These are phyloP conservation scores for Athelia sp. DNA, from an alignment of 1,284 basidiomycete genomes.

Conservation along the genomic window DNA sequence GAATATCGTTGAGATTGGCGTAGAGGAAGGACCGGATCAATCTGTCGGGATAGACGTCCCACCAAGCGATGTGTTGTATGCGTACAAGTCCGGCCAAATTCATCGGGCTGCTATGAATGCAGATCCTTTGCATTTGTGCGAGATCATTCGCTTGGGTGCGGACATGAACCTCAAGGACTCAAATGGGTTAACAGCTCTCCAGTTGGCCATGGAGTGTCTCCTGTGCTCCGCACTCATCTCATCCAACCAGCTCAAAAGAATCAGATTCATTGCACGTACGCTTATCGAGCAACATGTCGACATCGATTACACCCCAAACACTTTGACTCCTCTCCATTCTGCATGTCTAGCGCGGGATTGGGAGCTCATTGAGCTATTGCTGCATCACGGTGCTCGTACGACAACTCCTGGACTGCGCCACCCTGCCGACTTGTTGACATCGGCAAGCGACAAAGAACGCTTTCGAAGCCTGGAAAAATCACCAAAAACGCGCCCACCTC, in stretches of 20 bases:
- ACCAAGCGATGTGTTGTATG: not conserved
- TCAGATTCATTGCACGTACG: constrained; percentile 7
- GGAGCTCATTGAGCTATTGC: constrained; percentile 7
- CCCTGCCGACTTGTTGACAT: not conserved
- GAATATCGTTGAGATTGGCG: not conserved
- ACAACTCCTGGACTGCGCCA: not conserved
- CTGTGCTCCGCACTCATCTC: not conserved
- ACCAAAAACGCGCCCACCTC: not conserved
- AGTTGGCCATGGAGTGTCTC: not conserved
- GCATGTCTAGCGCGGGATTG: constrained; percentile 1
- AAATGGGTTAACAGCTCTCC: not conserved
- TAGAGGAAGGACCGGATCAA: not conserved
- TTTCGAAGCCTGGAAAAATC: not conserved
- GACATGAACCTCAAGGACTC: not conserved
- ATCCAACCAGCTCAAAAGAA: not conserved
- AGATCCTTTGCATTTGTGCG: not conserved
- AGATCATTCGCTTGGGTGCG: constrained; percentile 1
- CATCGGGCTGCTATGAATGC: not conserved
- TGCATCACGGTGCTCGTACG: constrained; percentile 8
- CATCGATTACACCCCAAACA: not conserved
- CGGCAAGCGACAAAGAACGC: not conserved
- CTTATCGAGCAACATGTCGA: constrained; percentile 12
- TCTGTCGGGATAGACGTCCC: not conserved
- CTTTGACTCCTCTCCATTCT: constrained; percentile 3
- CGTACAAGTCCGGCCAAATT: not conserved